A percentile compares a stretch with the other conserved stretches of the same genome.
phyloP scores from a whole-genome alignment of 768 basidiomycete genomes.

The Paxillus ammoniavirescens region DNA sequence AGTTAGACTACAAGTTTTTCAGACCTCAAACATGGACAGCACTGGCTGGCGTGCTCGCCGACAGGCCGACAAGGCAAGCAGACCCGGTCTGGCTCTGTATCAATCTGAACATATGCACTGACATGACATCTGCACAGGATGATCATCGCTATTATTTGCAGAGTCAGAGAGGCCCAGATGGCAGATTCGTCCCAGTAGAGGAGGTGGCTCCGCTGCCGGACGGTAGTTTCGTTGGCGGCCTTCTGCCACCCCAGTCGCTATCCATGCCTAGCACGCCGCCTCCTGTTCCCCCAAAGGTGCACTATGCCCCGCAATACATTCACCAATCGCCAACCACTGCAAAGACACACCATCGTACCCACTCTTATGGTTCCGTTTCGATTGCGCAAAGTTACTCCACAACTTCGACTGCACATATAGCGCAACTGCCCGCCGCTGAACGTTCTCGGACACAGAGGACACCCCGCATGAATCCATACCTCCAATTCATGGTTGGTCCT shows the following conservation, averaged over 20 bases:
- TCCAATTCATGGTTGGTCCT: constrained; percentile 92
- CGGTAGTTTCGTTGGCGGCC: constrained; percentile 45
- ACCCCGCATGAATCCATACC: constrained; percentile 74
- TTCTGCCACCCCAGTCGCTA: too few species aligned
- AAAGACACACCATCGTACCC: constrained; percentile 29
- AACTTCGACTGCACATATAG: constrained; percentile 24
- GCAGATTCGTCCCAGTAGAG: constrained; percentile 41
- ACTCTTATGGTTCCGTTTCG: neutral
- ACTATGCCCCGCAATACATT: constrained; percentile 4
- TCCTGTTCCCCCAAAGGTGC: constrained; percentile 31
- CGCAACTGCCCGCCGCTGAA: constrained; percentile 59
- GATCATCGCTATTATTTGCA: constrained; percentile 21
- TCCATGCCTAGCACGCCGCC: constrained; percentile 42
- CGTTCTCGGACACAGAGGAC: constrained; percentile 57
- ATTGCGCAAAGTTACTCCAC: too few species aligned
- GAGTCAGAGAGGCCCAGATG: constrained; percentile 42
- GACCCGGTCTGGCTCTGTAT: neutral
- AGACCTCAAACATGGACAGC: constrained; percentile 55
- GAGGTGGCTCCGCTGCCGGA: constrained; percentile 63
- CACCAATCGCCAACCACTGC: constrained; percentile 16
- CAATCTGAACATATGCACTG: neutral
- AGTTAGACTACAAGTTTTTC: neutral
- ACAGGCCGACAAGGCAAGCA: constrained; percentile 53
- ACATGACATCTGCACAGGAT: constrained; percentile 27
- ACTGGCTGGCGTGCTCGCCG: constrained; percentile 74